Conservation (phyloP, 805 yeast genomes). For the Tanozyma kutaoensis region DNA sequence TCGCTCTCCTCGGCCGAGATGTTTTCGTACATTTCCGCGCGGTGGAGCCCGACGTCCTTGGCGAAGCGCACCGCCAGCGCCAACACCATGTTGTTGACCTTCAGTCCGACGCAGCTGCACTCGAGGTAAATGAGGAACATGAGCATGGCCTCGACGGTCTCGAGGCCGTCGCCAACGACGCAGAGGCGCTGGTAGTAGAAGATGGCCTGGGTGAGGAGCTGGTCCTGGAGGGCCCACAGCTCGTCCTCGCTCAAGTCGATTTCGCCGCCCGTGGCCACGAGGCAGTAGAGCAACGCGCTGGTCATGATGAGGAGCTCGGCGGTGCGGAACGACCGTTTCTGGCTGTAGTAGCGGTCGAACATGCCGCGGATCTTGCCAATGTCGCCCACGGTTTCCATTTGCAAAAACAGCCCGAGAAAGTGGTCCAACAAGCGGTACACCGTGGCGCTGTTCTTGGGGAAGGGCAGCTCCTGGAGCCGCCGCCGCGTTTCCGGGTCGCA, state of each 20-base stretch:
- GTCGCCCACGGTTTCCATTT: no score
- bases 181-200: constrained; percentile 2
- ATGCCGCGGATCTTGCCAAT: no score
- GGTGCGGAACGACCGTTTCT: constrained; percentile 1
- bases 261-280: no score
- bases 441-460: constrained; percentile 7
- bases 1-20: background rate
- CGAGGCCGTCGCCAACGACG: constrained; percentile 2
- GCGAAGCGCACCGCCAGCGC: background rate
- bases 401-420: constrained; percentile 1
- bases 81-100: background rate
- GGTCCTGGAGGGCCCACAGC: background rate
- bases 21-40: background rate
- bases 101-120: constrained; percentile 2
- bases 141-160: constrained; percentile 3
- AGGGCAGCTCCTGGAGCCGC: constrained; percentile 11
- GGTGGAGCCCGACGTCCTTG: background rate
- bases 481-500: constrained; percentile 8
- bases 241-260: background rate
- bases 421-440: constrained; percentile 1
- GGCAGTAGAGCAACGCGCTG: constrained; percentile 2
- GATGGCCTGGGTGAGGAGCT: constrained; percentile 2
- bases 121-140: constrained; percentile 2
- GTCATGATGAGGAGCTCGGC: constrained; percentile 3
- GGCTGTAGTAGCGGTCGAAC: constrained; percentile 2